Evolutionary conservation across 75 land plant genomes (phyloP).

Genomic region (Pinus tabuliformis): DNA sequence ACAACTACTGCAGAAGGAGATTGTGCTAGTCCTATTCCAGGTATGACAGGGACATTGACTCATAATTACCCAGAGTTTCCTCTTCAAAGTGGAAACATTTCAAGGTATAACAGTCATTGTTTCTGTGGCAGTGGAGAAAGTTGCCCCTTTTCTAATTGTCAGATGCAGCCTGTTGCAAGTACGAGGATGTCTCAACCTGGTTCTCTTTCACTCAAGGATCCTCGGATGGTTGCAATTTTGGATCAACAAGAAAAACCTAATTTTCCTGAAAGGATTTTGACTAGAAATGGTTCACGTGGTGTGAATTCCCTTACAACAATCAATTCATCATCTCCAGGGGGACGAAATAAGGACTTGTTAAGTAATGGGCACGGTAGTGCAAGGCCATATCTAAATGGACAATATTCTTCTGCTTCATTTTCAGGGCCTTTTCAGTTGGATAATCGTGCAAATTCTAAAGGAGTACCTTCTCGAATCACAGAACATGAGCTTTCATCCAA

Average conservation of each 20-base stretch:
- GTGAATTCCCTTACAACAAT: conserved; percentile 3
- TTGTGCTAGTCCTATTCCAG: background rate
- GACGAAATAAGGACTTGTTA: background rate
- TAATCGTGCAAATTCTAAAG: conserved; percentile 13
- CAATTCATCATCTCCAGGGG: conserved; percentile 1
- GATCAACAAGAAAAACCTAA: conserved; percentile 11
- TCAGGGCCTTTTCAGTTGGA: conserved; percentile 8
- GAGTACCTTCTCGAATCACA: conserved; percentile 4
- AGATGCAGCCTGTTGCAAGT: background rate
- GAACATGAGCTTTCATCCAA: conserved; percentile 8
- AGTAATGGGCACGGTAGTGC: background rate
- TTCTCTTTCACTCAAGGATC: conserved; percentile 3
- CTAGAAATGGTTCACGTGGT: conserved; percentile 6
- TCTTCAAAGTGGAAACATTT: conserved; percentile 7
- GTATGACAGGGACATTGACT: background rate
- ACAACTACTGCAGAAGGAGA: background rate
- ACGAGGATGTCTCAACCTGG: background rate
- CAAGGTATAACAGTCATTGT: conserved; percentile 4
- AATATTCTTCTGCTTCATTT: background rate
- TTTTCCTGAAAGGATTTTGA: conserved; percentile 31
- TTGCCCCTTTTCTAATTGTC: conserved; percentile 23
- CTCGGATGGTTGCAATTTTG: conserved; percentile 6
- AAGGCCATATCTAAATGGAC: background rate
- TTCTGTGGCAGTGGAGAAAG: conserved; percentile 6
- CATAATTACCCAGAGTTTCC: conserved; percentile 10